Conservation (phyloP, 1,284 basidiomycete genomes). For the Athelia psychrophila region DNA sequence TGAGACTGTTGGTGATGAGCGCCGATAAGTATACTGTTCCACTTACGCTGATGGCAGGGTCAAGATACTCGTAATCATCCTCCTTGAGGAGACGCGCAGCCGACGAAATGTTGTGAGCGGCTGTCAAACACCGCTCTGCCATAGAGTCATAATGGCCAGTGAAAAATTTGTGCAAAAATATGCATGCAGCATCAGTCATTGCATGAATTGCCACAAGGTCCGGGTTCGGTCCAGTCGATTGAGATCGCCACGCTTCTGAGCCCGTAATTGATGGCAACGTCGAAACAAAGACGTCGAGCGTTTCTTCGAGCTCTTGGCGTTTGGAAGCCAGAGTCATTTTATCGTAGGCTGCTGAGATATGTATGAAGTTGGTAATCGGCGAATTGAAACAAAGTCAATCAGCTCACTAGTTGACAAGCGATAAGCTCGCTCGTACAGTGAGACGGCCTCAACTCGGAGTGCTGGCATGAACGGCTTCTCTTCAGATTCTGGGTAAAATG, state of each 20-base stretch:
- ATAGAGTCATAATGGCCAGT: slow-evolving; percentile 28
- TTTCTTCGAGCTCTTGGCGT: slow-evolving; percentile 38
- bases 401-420: slow-evolving; percentile 40
- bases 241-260: slow-evolving; percentile 27
- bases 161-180: slow-evolving; percentile 43
- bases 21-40: too few species aligned
- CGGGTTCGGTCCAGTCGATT: slow-evolving; percentile 33
- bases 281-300: slow-evolving; percentile 39
- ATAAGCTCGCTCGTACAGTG: slow-evolving; percentile 49
- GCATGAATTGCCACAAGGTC: slow-evolving; percentile 50
- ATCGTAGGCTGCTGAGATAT: slow-evolving; percentile 15
- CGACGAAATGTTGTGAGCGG: slow-evolving; percentile 40
- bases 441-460: slow-evolving; percentile 44
- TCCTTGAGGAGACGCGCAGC: slow-evolving; percentile 45
- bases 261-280: slow-evolving; percentile 38
- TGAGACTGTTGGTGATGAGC: not conserved
- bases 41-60: slow-evolving; percentile 49
- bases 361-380: slow-evolving; percentile 2
- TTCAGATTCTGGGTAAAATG: slow-evolving; percentile 4
- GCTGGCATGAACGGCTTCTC: slow-evolving; percentile 24
- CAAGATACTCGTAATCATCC: slow-evolving; percentile 47
- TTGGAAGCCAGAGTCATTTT: slow-evolving; percentile 31
- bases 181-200: slow-evolving; percentile 45
- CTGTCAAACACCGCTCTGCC: slow-evolving; percentile 36
- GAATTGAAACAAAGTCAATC: slow-evolving; percentile 9